Conservation (phyloP, 2,329 filamentous ascomycete genomes). For the Simplicillium aogashimaense region DNA sequence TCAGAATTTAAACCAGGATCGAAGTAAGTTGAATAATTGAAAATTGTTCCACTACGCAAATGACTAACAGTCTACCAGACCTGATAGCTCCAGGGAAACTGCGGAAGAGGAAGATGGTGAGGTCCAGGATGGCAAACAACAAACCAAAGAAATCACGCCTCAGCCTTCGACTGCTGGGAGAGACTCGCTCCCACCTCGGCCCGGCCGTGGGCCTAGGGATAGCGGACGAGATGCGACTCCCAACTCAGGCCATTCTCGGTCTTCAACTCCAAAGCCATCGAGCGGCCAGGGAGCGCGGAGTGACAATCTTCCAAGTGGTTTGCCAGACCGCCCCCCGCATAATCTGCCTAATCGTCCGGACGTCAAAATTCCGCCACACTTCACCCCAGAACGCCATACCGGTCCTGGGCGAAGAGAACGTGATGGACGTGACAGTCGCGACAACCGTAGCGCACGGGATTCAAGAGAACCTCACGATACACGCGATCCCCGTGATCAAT, state of each 20-base stretch:
- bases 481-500: slow-evolving; percentile 19
- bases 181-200: slow-evolving; percentile 24
- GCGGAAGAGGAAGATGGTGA: slow-evolving; percentile 63
- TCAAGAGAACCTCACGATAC: slow-evolving; percentile 18
- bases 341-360: slow-evolving; percentile 49
- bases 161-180: slow-evolving; percentile 8
- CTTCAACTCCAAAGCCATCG: slow-evolving; percentile 16
- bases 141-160: slow-evolving; percentile 5
- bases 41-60: too few relatives aligned
- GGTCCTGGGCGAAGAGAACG: slow-evolving; percentile 12
- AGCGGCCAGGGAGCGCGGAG: slow-evolving; percentile 2
- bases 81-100: slow-evolving; percentile 5
- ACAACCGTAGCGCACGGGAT: slow-evolving; percentile 20
- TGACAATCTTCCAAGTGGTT: slow-evolving; percentile 21
- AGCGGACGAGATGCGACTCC: slow-evolving; percentile 14
- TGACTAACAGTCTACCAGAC: too few relatives aligned
- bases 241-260: slow-evolving; percentile 11
- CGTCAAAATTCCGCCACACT: slow-evolving; percentile 40
- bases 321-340: slow-evolving; percentile 25
- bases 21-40: too few relatives aligned
- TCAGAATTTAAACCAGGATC: slow-evolving; percentile 51
- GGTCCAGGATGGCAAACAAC: slow-evolving; percentile 48
- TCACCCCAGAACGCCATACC: slow-evolving; percentile 33
- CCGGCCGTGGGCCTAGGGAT: slow-evolving; percentile 16
- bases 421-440: slow-evolving; percentile 15